These are phyloP conservation scores for rapeseed (Brassica napus) DNA, from an alignment of 345 rosid species.

Conservation along the genomic window Da-Ae NC_063439.1:26601001-26601500, in stretches of 20 bases:
- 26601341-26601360: no score
- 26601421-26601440: background rate
- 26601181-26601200: background rate
- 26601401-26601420: no score
- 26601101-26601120: no score
- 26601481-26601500: background rate
- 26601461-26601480: background rate
- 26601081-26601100: background rate
- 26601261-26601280: background rate
- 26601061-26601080: background rate
- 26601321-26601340: no score
- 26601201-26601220: background rate
- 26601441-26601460: background rate
- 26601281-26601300: no score
- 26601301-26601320: no score
- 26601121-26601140: background rate
- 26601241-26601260: background rate
- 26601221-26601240: background rate
- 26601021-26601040: background rate
- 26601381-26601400: no score
- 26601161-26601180: no score
- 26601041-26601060: no score
- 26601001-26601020: background rate
- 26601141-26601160: no score
- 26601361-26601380: no score